A percentile compares a stretch with the other conserved stretches of the same genome.
These are phyloP conservation scores for Juglanconis oblonga DNA, from an alignment of 2,329 filamentous ascomycete species.

Conservation along the genomic window DNA sequence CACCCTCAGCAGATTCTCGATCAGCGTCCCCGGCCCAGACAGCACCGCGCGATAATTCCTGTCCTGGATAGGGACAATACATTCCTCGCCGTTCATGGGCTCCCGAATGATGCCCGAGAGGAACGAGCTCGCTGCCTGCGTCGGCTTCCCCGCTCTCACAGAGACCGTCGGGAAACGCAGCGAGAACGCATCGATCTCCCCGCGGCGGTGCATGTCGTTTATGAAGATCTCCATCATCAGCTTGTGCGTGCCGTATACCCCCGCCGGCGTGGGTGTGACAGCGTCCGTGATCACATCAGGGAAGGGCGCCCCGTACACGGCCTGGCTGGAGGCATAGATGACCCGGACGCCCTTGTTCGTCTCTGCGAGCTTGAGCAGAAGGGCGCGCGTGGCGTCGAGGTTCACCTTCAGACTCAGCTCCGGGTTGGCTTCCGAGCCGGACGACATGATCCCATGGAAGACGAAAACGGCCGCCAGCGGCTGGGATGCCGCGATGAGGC, in stretches of 20 bases:
- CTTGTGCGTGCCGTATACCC: conserved; percentile 60
- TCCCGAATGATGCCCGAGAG: conserved; percentile 62
- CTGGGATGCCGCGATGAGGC: conserved; percentile 12
- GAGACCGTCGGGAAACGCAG: conserved; percentile 44
- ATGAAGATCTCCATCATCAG: conserved; percentile 58
- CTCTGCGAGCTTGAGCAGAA: conserved; percentile 15
- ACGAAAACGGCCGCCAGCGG: conserved; percentile 42
- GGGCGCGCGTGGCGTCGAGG: conserved; percentile 15
- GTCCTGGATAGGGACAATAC: conserved; percentile 11
- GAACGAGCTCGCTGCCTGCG: conserved; percentile 59
- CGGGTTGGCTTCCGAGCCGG: conserved; percentile 58
- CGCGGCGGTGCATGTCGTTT: conserved; percentile 49
- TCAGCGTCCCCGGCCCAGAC: conserved; percentile 42
- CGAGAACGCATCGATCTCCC: conserved; percentile 52
- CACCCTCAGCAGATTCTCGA: conserved; percentile 42
- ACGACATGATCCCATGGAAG: conserved; percentile 64
- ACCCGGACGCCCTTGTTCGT: conserved; percentile 16
- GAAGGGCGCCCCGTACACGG: conserved; percentile 50
- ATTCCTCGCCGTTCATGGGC: conserved; percentile 35
- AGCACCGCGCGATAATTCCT: conserved; percentile 44
- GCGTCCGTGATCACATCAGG: conserved; percentile 28
- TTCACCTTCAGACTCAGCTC: conserved; percentile 28
- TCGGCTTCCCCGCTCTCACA: conserved; percentile 57
- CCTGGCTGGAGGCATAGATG: conserved; percentile 44
- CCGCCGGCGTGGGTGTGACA: conserved; percentile 52